These are phyloP conservation scores for Huiozyma naganishii DNA, from an alignment of 805 yeast genomes.

Conservation along the genomic window DNA sequence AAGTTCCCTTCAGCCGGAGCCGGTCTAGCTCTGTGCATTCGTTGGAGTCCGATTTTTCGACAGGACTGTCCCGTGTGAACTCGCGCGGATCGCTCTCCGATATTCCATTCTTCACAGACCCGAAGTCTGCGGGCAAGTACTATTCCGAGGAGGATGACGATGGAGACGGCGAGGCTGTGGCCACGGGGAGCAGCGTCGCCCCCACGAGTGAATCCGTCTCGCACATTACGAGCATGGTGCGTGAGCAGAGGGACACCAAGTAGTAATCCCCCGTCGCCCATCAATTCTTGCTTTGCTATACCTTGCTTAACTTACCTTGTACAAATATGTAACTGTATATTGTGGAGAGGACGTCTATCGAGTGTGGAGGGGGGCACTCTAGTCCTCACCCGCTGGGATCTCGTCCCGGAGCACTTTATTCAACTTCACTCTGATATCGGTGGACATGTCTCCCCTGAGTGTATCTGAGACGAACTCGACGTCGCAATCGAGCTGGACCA, in stretches of 20 bases:
- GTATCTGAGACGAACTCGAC: conserved; percentile 69
- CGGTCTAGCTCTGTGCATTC: conserved; percentile 23
- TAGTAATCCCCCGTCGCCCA: no score
- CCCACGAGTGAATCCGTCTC: no score
- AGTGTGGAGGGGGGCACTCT: conserved; percentile 4
- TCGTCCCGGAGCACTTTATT: conserved; percentile 76
- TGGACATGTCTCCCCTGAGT: conserved; percentile 69
- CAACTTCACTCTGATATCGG: conserved; percentile 69
- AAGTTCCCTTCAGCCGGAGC: conserved; percentile 11
- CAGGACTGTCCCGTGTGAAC: conserved; percentile 51
- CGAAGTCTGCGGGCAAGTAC: conserved; percentile 3
- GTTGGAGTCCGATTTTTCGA: conserved; percentile 34
- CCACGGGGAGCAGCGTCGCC: neutral
- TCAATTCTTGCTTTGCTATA: no score
- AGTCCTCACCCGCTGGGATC: conserved; percentile 94
- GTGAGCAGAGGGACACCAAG: no score
- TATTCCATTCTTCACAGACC: conserved; percentile 44
- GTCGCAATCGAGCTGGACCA: conserved; percentile 91
- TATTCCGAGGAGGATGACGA: conserved; percentile 3
- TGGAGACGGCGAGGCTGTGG: neutral
- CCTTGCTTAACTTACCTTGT: no score
- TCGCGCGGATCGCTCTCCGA: conserved; percentile 53
- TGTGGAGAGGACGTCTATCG: no score
- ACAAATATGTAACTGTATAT: no score
- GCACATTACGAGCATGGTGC: no score